These are phyloP conservation scores for Didymellaceae sp. DNA, from an alignment of 2,329 filamentous ascomycete genomes.

Conservation along the genomic window DNA sequence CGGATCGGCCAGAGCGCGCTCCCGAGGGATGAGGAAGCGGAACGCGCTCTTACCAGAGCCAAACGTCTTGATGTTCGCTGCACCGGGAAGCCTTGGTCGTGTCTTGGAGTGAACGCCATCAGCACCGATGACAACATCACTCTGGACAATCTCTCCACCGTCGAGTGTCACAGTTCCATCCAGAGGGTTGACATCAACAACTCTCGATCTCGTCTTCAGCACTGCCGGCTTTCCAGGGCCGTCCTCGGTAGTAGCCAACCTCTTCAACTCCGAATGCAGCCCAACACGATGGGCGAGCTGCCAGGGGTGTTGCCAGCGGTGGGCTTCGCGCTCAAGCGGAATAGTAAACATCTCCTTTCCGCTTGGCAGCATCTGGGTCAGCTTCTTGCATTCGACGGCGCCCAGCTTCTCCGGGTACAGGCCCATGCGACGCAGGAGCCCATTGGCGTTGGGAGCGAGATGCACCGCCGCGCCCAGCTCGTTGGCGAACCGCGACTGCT, in stretches of 20 bases:
- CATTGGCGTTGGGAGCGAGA: conserved; percentile 66
- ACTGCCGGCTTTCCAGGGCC: conserved; percentile 47
- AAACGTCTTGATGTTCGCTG: conserved; percentile 46
- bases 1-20: conserved; percentile 51
- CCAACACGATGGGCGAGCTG: conserved; percentile 61
- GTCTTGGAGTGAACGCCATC: conserved; percentile 60
- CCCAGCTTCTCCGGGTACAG: conserved; percentile 51
- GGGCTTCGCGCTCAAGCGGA: conserved; percentile 47
- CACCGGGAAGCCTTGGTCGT: conserved; percentile 31
- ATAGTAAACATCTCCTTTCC: conserved; percentile 48
- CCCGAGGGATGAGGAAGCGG: conserved; percentile 60
- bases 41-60: conserved; percentile 64
- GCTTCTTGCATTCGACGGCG: conserved; percentile 35
- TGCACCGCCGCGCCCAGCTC: conserved; percentile 69
- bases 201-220: conserved; percentile 52
- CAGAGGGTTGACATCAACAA: conserved; percentile 53
- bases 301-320: conserved; percentile 61
- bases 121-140: conserved; percentile 62
- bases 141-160: conserved; percentile 52
- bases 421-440: conserved; percentile 58
- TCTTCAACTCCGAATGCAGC: conserved; percentile 61
- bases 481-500: conserved; percentile 60
- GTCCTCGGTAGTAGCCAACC: conserved; percentile 50
- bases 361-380: conserved; percentile 49
- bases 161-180: conserved; percentile 33